phyloP scores from a whole-genome alignment of 2,329 filamentous ascomycete species.

The Exutisphaerella laricina region DNA sequence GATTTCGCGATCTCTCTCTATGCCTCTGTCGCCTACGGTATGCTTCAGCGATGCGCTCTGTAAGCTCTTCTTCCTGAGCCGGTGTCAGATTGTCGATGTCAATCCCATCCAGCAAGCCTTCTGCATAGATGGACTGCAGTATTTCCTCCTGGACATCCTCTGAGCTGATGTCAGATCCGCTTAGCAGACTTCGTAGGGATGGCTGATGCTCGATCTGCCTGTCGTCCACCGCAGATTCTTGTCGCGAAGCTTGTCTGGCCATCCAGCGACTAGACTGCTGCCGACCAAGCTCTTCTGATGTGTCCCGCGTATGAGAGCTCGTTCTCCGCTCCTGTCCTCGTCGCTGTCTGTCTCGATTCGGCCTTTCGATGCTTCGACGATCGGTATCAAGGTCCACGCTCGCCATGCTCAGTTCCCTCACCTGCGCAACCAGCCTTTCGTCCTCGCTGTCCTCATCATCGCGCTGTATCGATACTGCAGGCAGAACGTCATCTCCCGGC shows the following conservation, averaged over 20 bases:
- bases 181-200: conserved; percentile 78
- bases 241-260: conserved; percentile 8
- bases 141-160: conserved; percentile 82
- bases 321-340: conserved; percentile 14
- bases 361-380: conserved; percentile 21
- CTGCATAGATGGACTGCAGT: conserved; percentile 78
- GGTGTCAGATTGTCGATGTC: conserved; percentile 83
- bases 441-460: conserved; percentile 53
- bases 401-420: conserved; percentile 66
- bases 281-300: conserved; percentile 7
- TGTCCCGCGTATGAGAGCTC: conserved; percentile 7
- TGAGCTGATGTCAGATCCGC: conserved; percentile 68
- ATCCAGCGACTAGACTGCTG: conserved; percentile 14
- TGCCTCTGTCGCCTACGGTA: conserved; percentile 71
- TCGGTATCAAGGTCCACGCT: conserved; percentile 47
- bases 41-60: conserved; percentile 81
- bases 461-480: conserved; percentile 53
- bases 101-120: conserved; percentile 80
- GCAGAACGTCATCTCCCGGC: conserved; percentile 75
- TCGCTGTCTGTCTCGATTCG: conserved; percentile 14
- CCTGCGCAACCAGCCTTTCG: conserved; percentile 62
- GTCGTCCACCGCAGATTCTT: conserved; percentile 22
- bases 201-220: conserved; percentile 74
- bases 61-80: conserved; percentile 80
- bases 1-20: conserved; percentile 28